A percentile compares a stretch with the other conserved stretches of the same genome.
phyloP scores from a whole-genome alignment of 129 eudicot genomes.

The Kitagawia praeruptora region DNA sequence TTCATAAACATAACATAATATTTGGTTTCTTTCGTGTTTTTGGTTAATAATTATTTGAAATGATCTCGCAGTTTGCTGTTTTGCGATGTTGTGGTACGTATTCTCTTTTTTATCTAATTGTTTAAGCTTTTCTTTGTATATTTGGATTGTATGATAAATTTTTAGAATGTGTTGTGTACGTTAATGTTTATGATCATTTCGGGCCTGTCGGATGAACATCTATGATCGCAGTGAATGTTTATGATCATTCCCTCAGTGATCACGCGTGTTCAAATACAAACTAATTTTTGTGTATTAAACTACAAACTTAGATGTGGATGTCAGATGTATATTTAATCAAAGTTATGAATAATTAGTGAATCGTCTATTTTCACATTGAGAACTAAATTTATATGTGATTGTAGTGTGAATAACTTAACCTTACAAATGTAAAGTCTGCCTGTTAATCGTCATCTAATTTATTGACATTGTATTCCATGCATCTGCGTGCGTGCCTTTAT shows the following conservation, averaged over 20 bases:
- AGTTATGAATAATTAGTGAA: too few relatives aligned
- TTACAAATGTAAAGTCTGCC: too few relatives aligned
- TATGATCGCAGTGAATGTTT: too few relatives aligned
- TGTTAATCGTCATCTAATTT: too few relatives aligned
- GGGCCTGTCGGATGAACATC: too few relatives aligned
- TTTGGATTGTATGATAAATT: background rate
- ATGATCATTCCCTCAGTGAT: too few relatives aligned
- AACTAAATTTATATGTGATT: too few relatives aligned
- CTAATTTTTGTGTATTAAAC: too few relatives aligned
- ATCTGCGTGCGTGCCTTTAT: background rate
- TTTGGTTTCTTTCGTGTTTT: background rate
- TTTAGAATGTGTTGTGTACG: background rate
- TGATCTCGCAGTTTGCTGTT: conserved; percentile 68
- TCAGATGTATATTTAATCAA: too few relatives aligned
- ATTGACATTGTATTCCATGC: background rate
- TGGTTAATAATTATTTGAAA: background rate
- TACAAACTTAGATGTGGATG: background rate
- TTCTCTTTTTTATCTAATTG: background rate
- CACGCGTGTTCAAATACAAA: too few relatives aligned
- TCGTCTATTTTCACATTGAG: too few relatives aligned
- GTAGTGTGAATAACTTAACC: too few relatives aligned
- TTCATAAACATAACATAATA: background rate
- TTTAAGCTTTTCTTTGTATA: conserved; percentile 7
- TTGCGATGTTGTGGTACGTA: conserved; percentile 69
- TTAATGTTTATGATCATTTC: background rate